Evolutionary conservation across 2,329 filamentous ascomycete species (phyloP).

Genomic region (Rutstroemia sydowiana): DNA sequence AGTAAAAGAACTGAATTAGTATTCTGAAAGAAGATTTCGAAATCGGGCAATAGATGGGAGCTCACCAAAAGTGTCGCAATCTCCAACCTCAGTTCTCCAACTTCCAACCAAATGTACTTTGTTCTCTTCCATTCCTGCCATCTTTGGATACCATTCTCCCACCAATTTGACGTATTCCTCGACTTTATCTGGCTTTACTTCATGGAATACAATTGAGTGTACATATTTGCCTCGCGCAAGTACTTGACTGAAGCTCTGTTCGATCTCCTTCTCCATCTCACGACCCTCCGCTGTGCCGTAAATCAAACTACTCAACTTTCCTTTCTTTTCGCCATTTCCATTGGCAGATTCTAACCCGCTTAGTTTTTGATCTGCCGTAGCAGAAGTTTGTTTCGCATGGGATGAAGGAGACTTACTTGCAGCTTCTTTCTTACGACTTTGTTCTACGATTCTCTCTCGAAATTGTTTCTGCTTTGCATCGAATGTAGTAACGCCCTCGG

Average conservation of each 20-base stretch:
- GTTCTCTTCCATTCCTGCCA: conserved; percentile 79
- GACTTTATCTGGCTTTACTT: conserved; percentile 90
- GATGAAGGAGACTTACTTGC: conserved; percentile 57
- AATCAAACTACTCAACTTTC: conserved; percentile 76
- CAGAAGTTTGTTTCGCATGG: conserved; percentile 27
- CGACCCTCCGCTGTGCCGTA: conserved; percentile 95
- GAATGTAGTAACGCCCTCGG: conserved; percentile 66
- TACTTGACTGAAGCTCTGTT: conserved; percentile 92
- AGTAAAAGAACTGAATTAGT: conserved; percentile 8
- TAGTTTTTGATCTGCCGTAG: conserved; percentile 47
- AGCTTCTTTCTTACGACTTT: conserved; percentile 68
- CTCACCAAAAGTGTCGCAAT: conserved; percentile 92
- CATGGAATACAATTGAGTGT: conserved; percentile 93
- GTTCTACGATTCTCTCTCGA: conserved; percentile 70
- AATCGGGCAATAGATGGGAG: not conserved
- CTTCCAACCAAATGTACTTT: conserved; percentile 95
- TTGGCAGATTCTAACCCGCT: conserved; percentile 50
- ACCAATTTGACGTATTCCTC: conserved; percentile 91
- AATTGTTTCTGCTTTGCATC: conserved; percentile 79
- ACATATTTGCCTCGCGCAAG: conserved; percentile 96
- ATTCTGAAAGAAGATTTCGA: not conserved
- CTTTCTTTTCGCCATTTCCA: conserved; percentile 58
- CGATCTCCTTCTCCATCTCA: conserved; percentile 90
- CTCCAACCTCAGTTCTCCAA: conserved; percentile 96
- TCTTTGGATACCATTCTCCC: conserved; percentile 83